Conservation (phyloP, 2,329 filamentous ascomycete species). For the Tolypocladium nubicola region DNA sequence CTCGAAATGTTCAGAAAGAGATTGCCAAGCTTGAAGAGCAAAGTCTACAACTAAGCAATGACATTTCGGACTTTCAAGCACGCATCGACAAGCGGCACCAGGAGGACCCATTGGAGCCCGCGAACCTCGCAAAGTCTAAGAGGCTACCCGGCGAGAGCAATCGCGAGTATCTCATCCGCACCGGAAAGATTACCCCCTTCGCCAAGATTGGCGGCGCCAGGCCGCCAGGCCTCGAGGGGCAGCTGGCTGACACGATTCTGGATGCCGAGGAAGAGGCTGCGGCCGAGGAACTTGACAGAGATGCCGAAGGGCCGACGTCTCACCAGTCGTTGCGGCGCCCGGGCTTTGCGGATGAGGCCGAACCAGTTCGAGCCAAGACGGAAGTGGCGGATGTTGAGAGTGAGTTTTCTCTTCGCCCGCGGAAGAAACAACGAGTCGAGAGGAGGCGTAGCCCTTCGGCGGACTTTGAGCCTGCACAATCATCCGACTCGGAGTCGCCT, state of each 20-base stretch:
- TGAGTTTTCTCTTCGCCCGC: conserved; percentile 48
- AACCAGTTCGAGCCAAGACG: neutral
- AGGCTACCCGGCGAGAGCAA: conserved; percentile 71
- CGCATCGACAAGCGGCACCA: conserved; percentile 69
- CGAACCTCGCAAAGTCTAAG: conserved; percentile 37
- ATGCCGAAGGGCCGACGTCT: conserved; percentile 42
- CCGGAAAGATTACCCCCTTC: conserved; percentile 95
- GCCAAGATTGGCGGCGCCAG: conserved; percentile 62
- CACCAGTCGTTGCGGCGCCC: conserved; percentile 66
- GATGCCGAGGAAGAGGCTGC: conserved; percentile 69
- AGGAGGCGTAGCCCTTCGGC: conserved; percentile 29
- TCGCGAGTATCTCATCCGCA: conserved; percentile 84
- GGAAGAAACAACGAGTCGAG: conserved; percentile 41
- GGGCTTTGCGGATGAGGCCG: conserved; percentile 45
- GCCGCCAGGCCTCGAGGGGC: conserved; percentile 51
- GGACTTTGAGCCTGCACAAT: conserved; percentile 30
- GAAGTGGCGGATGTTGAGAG: conserved; percentile 24
- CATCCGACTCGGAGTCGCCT: conserved; percentile 21
- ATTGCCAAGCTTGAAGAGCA: conserved; percentile 56
- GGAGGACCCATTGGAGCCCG: conserved; percentile 32
- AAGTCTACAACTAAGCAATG: conserved; percentile 54
- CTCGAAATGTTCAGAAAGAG: conserved; percentile 51
- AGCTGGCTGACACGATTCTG: conserved; percentile 65
- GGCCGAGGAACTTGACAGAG: conserved; percentile 26
- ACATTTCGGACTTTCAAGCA: conserved; percentile 68